Conservation (phyloP, 2,329 filamentous ascomycete species). For the Pseudogymnoascus sp. region DNA sequence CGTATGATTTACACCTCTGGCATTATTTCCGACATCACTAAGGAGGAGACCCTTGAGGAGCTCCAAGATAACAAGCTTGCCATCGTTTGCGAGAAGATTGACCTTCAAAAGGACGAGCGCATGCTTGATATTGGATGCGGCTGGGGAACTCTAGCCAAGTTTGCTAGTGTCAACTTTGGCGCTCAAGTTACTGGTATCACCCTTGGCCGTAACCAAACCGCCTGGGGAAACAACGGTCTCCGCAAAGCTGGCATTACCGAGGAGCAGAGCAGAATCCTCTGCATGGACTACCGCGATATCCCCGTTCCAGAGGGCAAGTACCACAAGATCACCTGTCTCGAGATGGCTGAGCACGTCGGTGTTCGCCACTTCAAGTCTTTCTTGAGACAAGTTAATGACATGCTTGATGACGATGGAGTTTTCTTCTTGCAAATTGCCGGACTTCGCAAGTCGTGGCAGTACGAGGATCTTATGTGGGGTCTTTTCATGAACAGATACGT, state of each 20-base stretch:
- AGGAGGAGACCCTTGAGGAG: slow-evolving; percentile 87
- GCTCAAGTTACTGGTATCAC: slow-evolving; percentile 80
- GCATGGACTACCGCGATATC: slow-evolving; percentile 96
- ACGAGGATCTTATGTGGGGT: slow-evolving; percentile 96
- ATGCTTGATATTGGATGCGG: slow-evolving; percentile 95
- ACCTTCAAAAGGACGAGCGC: slow-evolving; percentile 69
- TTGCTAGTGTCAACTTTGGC: slow-evolving; percentile 87
- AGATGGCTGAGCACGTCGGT: slow-evolving; percentile 99
- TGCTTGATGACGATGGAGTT: slow-evolving; percentile 92
- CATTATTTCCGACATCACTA: slow-evolving; percentile 79
- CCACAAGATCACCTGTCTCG: slow-evolving; percentile 93
- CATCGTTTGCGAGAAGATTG: slow-evolving; percentile 93
- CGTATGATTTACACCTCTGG: slow-evolving; percentile 99
- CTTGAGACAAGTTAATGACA: slow-evolving; percentile 80
- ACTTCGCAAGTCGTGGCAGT: slow-evolving; percentile 92
- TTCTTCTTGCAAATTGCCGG: slow-evolving; percentile 97
- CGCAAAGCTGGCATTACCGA: slow-evolving; percentile 76
- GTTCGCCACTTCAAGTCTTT: slow-evolving; percentile 80
- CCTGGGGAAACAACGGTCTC: slow-evolving; percentile 89
- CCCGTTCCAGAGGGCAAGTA: slow-evolving; percentile 71
- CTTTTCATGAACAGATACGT: slow-evolving; percentile 99
- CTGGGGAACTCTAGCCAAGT: slow-evolving; percentile 94
- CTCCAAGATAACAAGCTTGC: slow-evolving; percentile 97
- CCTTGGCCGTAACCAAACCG: slow-evolving; percentile 91
- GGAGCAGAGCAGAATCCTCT: slow-evolving; percentile 84